These are phyloP conservation scores for Phytophthora nicotianae DNA, from an alignment of 352 stramenopile genomes.

Conservation along the genomic window DNA sequence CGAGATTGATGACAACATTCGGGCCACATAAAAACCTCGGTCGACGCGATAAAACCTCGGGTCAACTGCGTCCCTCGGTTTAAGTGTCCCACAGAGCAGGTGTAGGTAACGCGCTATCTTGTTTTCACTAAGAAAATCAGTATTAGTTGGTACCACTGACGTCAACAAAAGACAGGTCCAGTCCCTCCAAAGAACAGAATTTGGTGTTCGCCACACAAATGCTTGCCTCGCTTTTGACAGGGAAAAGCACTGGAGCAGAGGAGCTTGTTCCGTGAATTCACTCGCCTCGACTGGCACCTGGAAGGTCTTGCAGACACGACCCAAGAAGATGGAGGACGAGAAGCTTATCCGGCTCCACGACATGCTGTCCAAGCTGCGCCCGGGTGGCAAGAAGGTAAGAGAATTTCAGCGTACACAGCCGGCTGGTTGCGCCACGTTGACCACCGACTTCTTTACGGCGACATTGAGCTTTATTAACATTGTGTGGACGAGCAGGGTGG, in stretches of 20 bases:
- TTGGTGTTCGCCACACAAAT: neutral
- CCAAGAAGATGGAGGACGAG: slow-evolving; percentile 66
- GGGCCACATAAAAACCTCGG: slow-evolving; percentile 23
- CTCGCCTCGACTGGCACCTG: neutral
- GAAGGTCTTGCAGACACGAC: slow-evolving; percentile 2
- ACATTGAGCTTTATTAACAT: neutral
- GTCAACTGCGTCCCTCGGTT: slow-evolving; percentile 6
- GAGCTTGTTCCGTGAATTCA: neutral
- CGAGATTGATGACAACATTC: slow-evolving; percentile 28
- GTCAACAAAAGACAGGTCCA: slow-evolving; percentile 8
- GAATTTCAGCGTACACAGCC: neutral
- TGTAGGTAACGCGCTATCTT: slow-evolving; percentile 14
- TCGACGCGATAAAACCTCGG: slow-evolving; percentile 14
- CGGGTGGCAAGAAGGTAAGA: slow-evolving; percentile 76
- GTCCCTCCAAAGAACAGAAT: neutral
- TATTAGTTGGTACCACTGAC: slow-evolving; percentile 4
- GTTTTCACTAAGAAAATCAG: neutral
- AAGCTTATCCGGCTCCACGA: slow-evolving; percentile 88
- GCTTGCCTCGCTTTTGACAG: neutral
- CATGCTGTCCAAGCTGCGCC: slow-evolving; percentile 84
- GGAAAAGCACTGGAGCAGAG: slow-evolving; percentile 18
- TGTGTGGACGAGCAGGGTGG: slow-evolving; percentile 49
- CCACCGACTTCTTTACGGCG: neutral
- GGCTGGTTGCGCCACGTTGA: slow-evolving; percentile 14
- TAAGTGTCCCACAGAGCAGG: neutral